Percentiles rank a stretch among this genome's conserved stretches.
phyloP scores from a whole-genome alignment of 345 rosid species.

The Populus euphratica region DNA sequence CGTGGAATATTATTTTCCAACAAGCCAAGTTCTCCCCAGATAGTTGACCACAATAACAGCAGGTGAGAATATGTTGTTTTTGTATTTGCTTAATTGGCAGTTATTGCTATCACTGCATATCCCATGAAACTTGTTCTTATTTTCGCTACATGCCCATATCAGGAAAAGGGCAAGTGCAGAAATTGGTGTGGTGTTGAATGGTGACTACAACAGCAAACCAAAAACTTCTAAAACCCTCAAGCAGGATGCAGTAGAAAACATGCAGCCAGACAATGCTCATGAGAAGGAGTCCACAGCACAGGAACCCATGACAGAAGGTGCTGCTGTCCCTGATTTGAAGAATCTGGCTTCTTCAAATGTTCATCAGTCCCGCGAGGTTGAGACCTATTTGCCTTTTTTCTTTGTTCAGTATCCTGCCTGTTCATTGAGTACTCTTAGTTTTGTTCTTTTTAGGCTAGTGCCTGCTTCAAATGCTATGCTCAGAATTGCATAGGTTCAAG shows the following conservation, averaged over 20 bases:
- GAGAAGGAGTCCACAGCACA: slow-evolving; percentile 30
- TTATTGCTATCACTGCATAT: background rate
- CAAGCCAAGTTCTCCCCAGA: slow-evolving; percentile 42
- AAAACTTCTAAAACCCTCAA: slow-evolving; percentile 28
- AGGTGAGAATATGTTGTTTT: slow-evolving; percentile 37
- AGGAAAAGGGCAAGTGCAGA: slow-evolving; percentile 53
- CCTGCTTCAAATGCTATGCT: background rate
- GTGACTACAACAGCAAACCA: slow-evolving; percentile 39
- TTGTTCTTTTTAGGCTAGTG: background rate
- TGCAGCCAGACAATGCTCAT: slow-evolving; percentile 25
- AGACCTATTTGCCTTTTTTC: background rate
- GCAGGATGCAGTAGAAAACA: slow-evolving; percentile 26
- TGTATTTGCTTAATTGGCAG: slow-evolving; percentile 6
- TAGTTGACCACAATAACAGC: slow-evolving; percentile 33
- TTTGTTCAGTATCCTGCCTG: background rate
- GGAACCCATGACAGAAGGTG: slow-evolving; percentile 26
- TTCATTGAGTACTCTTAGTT: background rate
- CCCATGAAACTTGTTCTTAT: slow-evolving; percentile 2
- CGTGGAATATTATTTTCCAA: slow-evolving; percentile 77
- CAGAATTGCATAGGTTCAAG: background rate
- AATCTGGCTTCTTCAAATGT: slow-evolving; percentile 24
- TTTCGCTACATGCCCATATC: slow-evolving; percentile 13
- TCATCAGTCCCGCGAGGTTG: slow-evolving; percentile 35
- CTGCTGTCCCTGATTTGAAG: slow-evolving; percentile 30
- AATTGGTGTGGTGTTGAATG: slow-evolving; percentile 37